Conservation (phyloP, 2,329 filamentous ascomycete species). For the Pyrenochaeta sp. region DNA sequence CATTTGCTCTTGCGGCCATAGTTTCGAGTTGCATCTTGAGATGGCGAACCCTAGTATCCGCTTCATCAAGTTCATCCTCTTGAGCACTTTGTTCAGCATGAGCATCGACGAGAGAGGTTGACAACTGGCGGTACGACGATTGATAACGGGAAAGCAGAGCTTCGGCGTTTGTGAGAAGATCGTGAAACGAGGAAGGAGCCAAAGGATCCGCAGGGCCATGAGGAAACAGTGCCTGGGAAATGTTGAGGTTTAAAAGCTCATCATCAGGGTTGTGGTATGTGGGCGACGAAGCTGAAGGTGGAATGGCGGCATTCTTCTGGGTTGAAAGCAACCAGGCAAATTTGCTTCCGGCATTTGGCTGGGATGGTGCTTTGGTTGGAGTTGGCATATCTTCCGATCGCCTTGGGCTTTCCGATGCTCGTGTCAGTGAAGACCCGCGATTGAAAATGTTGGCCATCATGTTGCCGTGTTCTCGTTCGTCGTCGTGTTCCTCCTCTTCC, state of each 20-base stretch:
- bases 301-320: slow-evolving; percentile 40
- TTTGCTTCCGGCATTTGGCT: slow-evolving; percentile 37
- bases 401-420: slow-evolving; percentile 28
- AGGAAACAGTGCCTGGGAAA: slow-evolving; percentile 62
- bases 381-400: slow-evolving; percentile 22
- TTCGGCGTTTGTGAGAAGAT: slow-evolving; percentile 64
- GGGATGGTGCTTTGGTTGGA: slow-evolving; percentile 27
- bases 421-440: slow-evolving; percentile 36
- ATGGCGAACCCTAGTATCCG: slow-evolving; percentile 63
- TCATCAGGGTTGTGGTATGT: slow-evolving; percentile 48
- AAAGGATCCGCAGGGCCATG: slow-evolving; percentile 57
- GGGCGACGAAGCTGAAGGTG: slow-evolving; percentile 33
- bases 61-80: slow-evolving; percentile 68
- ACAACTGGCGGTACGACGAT: slow-evolving; percentile 59
- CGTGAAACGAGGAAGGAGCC: slow-evolving; percentile 63
- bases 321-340: slow-evolving; percentile 48
- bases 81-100: slow-evolving; percentile 64
- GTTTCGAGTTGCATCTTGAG: slow-evolving; percentile 68
- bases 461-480: slow-evolving; percentile 30
- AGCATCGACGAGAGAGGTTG: slow-evolving; percentile 55
- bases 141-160: slow-evolving; percentile 63
- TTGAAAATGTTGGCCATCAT: slow-evolving; percentile 47
- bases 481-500: slow-evolving; percentile 27
- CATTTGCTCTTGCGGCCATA: slow-evolving; percentile 62
- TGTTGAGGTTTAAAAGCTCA: slow-evolving; percentile 64